phyloP scores from a whole-genome alignment of 768 basidiomycete species.

The Lactarius quietus region DNA sequence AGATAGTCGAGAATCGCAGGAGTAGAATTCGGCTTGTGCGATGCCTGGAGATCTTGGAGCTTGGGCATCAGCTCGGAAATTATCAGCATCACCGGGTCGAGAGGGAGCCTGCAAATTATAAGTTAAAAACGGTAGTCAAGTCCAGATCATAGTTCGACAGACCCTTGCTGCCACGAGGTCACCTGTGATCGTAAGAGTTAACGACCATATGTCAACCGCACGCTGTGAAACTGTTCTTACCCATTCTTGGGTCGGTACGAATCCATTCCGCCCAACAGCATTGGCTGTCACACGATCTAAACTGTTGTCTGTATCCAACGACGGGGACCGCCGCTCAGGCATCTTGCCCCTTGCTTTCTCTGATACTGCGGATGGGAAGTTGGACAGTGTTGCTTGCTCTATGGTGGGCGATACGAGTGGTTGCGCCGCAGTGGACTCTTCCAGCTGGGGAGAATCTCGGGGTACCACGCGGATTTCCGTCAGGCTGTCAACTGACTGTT shows the following conservation, averaged over 20 bases:
- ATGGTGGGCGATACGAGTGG: constrained; percentile 44
- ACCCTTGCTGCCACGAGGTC: constrained; percentile 97
- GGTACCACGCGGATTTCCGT: constrained; percentile 24
- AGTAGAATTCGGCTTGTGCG: constrained; percentile 58
- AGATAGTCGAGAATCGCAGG: constrained; percentile 74
- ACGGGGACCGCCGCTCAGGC: constrained; percentile 63
- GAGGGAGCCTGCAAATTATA: constrained; percentile 57
- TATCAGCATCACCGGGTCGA: constrained; percentile 84
- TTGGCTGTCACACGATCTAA: constrained; percentile 63
- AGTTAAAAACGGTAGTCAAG: not conserved
- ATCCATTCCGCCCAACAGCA: constrained; percentile 84
- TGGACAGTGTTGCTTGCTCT: constrained; percentile 30
- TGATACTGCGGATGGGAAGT: constrained; percentile 42
- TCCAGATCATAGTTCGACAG: constrained; percentile 27
- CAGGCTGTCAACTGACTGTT: constrained; percentile 21
- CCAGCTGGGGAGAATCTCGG: constrained; percentile 27
- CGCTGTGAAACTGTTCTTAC: constrained; percentile 42
- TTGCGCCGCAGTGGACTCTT: constrained; percentile 30
- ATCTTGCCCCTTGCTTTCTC: constrained; percentile 93
- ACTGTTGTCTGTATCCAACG: constrained; percentile 48
- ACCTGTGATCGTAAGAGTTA: constrained; percentile 45
- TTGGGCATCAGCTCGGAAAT: constrained; percentile 85
- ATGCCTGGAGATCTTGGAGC: constrained; percentile 74
- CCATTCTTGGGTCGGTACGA: constrained; percentile 97
- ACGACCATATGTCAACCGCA: not conserved